Percentiles rank a stretch among this genome's conserved stretches.
Conservation (phyloP, 352 stramenopile species). For the Phytophthora brassicae region DNA sequence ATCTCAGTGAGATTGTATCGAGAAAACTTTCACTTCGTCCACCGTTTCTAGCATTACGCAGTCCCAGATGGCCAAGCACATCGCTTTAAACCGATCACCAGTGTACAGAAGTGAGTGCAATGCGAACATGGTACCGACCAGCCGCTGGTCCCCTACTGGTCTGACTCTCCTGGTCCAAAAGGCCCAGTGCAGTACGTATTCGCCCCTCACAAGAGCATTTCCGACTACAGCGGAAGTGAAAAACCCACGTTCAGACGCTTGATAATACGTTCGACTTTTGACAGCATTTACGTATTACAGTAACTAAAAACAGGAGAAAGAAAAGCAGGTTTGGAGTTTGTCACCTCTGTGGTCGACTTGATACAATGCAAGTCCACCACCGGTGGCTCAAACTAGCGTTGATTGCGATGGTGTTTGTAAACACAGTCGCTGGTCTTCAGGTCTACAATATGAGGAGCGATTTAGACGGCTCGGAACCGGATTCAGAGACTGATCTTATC, state of each 20-base stretch:
- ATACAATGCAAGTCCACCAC: conserved; percentile 29
- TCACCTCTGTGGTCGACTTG: background rate
- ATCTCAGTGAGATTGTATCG: too few relatives aligned
- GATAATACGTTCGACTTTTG: too few relatives aligned
- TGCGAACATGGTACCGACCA: conserved; percentile 22
- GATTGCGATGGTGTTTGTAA: conserved; percentile 3
- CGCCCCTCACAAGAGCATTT: conserved; percentile 28
- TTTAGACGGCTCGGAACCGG: background rate
- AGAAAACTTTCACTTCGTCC: too few relatives aligned
- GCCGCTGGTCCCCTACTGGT: conserved; percentile 27
- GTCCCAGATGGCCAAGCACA: conserved; percentile 26
- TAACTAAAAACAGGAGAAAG: too few relatives aligned
- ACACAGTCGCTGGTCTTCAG: conserved; percentile 12
- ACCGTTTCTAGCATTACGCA: too few relatives aligned
- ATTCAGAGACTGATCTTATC: background rate
- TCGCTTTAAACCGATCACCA: conserved; percentile 27
- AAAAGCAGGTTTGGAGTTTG: conserved; percentile 3
- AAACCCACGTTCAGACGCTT: too few relatives aligned
- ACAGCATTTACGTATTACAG: too few relatives aligned
- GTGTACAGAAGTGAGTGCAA: conserved; percentile 33
- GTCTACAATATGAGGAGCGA: conserved; percentile 28
- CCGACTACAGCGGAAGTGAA: conserved; percentile 17
- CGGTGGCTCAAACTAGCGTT: conserved; percentile 31
- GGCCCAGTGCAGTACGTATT: conserved; percentile 2
- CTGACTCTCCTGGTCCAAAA: conserved; percentile 24